These are phyloP conservation scores for Vigna hirtella DNA, from an alignment of 306 rosid species.

Conservation along the genomic window DNA sequence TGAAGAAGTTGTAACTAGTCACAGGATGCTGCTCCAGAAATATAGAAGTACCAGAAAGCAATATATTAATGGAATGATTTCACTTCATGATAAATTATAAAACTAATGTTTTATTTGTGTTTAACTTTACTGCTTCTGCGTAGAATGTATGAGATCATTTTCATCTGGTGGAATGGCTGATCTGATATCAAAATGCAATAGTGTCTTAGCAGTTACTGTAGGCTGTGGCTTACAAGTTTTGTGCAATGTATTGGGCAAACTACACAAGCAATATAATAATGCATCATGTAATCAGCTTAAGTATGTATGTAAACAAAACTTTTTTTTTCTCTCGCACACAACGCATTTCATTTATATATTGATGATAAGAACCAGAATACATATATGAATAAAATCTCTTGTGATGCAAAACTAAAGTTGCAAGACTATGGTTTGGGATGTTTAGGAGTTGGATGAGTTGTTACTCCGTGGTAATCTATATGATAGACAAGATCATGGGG, in stretches of 20 bases:
- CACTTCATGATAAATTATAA: constrained; percentile 67
- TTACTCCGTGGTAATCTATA: constrained; percentile 86
- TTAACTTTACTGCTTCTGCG: background rate
- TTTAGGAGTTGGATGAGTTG: constrained; percentile 92
- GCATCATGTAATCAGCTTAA: constrained; percentile 20
- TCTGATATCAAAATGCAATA: background rate
- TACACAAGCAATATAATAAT: constrained; percentile 28
- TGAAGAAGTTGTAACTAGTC: constrained; percentile 63
- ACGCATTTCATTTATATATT: constrained; percentile 44
- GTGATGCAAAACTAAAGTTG: constrained; percentile 40
- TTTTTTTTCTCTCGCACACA: constrained; percentile 21
- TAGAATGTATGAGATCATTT: constrained; percentile 38
- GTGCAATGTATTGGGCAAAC: constrained; percentile 22
- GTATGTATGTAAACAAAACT: constrained; percentile 30
- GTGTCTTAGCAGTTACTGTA: constrained; percentile 26
- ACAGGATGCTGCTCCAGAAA: constrained; percentile 64
- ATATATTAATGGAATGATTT: constrained; percentile 77
- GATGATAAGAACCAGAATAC: constrained; percentile 45
- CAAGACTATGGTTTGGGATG: constrained; percentile 72
- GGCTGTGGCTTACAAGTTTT: constrained; percentile 31
- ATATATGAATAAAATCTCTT: constrained; percentile 47
- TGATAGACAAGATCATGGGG: constrained; percentile 70
- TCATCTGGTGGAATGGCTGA: constrained; percentile 30
- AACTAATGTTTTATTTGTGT: background rate
- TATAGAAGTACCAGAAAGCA: constrained; percentile 71